Evolutionary conservation across 257 asterid genomes (phyloP).

Genomic region (Verbena officinalis): DNA sequence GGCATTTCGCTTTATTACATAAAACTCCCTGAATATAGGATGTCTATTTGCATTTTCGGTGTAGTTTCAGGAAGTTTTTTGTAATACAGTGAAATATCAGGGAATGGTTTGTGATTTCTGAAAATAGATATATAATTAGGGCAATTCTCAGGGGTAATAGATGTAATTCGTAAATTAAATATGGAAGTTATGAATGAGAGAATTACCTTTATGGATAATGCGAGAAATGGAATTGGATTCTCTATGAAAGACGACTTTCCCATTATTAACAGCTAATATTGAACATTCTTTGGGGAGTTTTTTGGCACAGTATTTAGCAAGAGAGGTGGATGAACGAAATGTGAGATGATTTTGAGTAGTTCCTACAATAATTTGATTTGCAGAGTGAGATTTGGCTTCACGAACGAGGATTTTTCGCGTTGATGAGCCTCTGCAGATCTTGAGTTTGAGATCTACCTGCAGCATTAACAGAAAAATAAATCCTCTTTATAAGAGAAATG

Average conservation of each 20-base stretch:
- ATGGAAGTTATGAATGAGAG: neutral
- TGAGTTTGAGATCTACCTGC: neutral
- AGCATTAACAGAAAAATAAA: neutral
- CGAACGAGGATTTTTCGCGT: neutral
- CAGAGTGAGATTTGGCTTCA: neutral
- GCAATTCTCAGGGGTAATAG: too few relatives aligned
- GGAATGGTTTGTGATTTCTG: too few relatives aligned
- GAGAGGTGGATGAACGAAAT: neutral
- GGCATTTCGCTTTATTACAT: too few relatives aligned
- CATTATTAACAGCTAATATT: neutral
- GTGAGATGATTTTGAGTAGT: neutral
- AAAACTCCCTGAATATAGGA: too few relatives aligned
- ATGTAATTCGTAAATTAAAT: too few relatives aligned
- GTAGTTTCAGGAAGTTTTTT: too few relatives aligned
- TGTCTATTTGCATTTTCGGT: too few relatives aligned
- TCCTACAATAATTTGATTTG: neutral
- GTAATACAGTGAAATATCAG: too few relatives aligned
- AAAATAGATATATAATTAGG: too few relatives aligned
- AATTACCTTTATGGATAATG: neutral
- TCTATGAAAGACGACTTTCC: neutral
- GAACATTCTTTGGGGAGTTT: neutral
- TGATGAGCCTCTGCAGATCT: neutral
- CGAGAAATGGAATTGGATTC: neutral
- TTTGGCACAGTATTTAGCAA: neutral
- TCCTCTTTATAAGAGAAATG: neutral